These are phyloP conservation scores for Flammula alnicola DNA, from an alignment of 1,284 basidiomycete species.

Conservation along the genomic window DNA sequence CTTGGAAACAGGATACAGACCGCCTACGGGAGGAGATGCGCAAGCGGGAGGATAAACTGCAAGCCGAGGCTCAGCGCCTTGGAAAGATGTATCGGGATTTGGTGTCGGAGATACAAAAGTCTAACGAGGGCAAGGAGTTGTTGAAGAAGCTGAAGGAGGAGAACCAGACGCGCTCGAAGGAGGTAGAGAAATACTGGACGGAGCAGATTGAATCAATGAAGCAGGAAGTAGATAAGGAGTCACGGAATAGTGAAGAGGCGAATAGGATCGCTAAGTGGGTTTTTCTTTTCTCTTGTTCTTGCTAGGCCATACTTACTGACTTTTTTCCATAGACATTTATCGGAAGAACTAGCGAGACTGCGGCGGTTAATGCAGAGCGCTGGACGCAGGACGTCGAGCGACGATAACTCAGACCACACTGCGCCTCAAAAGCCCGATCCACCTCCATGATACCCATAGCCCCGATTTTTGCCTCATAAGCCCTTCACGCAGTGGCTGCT, in stretches of 20 bases:
- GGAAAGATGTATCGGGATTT: slow-evolving; percentile 68
- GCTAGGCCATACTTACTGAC: not conserved
- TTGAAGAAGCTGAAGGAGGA: slow-evolving; percentile 49
- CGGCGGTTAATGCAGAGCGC: slow-evolving; percentile 68
- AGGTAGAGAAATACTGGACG: slow-evolving; percentile 57
- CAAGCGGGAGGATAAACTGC: slow-evolving; percentile 67
- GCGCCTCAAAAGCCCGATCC: slow-evolving; percentile 11
- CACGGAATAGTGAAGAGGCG: slow-evolving; percentile 58
- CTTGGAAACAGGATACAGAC: slow-evolving; percentile 72
- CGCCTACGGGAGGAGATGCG: slow-evolving; percentile 70
- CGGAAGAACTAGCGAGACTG: slow-evolving; percentile 65
- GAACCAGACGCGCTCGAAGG: slow-evolving; percentile 47
- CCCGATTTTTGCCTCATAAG: not conserved
- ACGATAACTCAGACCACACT: slow-evolving; percentile 8
- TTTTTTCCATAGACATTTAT: slow-evolving; percentile 47
- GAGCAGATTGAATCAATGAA: slow-evolving; percentile 52
- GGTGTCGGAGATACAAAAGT: slow-evolving; percentile 60
- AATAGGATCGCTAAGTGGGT: slow-evolving; percentile 65
- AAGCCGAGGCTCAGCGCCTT: slow-evolving; percentile 64
- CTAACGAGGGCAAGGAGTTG: slow-evolving; percentile 50
- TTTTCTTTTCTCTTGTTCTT: slow-evolving; percentile 11
- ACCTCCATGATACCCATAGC: slow-evolving; percentile 14
- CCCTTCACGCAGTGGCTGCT: not conserved
- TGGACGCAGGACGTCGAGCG: slow-evolving; percentile 23
- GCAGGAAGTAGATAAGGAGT: slow-evolving; percentile 55